A percentile compares a stretch with the other conserved stretches of the same genome.
phyloP scores from a whole-genome alignment of 192 early-diverging fungal species.

The Obelidium mucronatum region DNA sequence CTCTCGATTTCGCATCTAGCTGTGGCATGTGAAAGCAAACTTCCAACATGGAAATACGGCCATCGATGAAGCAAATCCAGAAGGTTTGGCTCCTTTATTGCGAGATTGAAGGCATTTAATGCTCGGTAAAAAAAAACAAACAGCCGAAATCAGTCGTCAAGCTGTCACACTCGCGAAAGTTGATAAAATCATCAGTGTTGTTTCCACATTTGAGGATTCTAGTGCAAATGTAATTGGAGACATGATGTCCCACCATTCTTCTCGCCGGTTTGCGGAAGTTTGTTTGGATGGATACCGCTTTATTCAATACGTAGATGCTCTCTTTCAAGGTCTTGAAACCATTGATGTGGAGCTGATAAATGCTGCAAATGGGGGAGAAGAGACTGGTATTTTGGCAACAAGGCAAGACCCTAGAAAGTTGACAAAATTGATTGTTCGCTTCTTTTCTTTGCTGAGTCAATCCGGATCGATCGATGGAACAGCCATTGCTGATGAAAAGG shows the following conservation, averaged over 20 bases:
- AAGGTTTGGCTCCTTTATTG: no score
- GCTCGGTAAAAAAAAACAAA: slow-evolving; percentile 10
- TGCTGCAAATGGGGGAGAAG: slow-evolving; percentile 62
- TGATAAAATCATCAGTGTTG: slow-evolving; percentile 86
- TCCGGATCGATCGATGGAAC: slow-evolving; percentile 51
- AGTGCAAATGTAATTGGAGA: slow-evolving; percentile 94
- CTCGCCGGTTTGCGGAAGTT: slow-evolving; percentile 56
- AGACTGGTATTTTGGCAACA: slow-evolving; percentile 58
- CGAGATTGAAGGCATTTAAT: no score
- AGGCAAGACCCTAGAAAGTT: slow-evolving; percentile 91
- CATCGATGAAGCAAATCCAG: slow-evolving; percentile 26
- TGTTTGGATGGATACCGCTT: slow-evolving; percentile 85
- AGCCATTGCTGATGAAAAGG: slow-evolving; percentile 41
- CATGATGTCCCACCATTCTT: slow-evolving; percentile 91
- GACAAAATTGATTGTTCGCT: slow-evolving; percentile 93
- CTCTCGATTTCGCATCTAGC: no score
- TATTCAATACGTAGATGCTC: slow-evolving; percentile 89
- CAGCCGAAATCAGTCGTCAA: slow-evolving; percentile 63
- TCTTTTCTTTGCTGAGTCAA: slow-evolving; percentile 89
- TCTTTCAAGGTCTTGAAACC: slow-evolving; percentile 89
- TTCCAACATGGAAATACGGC: slow-evolving; percentile 18
- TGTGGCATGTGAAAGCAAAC: slow-evolving; percentile 55
- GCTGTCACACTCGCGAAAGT: slow-evolving; percentile 85
- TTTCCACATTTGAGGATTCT: slow-evolving; percentile 96
- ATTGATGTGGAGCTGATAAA: slow-evolving; percentile 77